Conservation (phyloP, 148 eudicot species). For the Rhododendron henanense region DNA sequence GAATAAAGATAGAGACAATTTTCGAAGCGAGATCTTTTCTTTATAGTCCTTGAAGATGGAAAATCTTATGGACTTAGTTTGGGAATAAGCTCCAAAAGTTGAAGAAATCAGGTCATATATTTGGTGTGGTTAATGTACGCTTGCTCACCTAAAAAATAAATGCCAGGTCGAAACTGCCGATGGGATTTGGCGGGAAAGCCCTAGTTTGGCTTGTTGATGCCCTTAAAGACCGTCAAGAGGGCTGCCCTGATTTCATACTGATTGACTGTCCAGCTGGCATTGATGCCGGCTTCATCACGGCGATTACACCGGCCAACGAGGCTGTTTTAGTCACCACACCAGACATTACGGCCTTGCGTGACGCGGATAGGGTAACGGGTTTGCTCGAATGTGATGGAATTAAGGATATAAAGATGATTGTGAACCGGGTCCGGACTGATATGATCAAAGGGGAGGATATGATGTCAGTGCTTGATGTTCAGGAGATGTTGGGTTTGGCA, state of each 20-base stretch:
- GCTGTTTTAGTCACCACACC: conserved; percentile 92
- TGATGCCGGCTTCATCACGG: conserved; percentile 96
- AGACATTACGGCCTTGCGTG: conserved; percentile 78
- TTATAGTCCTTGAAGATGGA: background rate
- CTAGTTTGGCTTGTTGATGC: conserved; percentile 90
- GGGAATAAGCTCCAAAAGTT: background rate
- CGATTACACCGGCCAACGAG: conserved; percentile 93
- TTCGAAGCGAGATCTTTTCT: background rate
- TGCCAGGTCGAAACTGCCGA: conserved; percentile 57
- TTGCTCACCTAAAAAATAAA: background rate
- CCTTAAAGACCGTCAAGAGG: conserved; percentile 62
- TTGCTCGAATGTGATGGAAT: conserved; percentile 93
- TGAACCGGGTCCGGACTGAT: conserved; percentile 87
- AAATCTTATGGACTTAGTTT: background rate
- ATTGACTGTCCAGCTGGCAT: conserved; percentile 97
- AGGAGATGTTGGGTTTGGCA: conserved; percentile 91
- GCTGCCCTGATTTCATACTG: conserved; percentile 71
- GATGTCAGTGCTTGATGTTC: conserved; percentile 98
- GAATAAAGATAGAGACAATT: background rate
- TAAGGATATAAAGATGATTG: conserved; percentile 95
- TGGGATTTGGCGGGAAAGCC: conserved; percentile 90
- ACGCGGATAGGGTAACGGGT: conserved; percentile 93
- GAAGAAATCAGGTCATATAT: background rate
- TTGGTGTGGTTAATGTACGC: background rate
- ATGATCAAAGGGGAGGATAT: conserved; percentile 95